Base-by-base conservation (phyloP, 2,329 filamentous ascomycete species). In the Alternaria solani region DNA sequence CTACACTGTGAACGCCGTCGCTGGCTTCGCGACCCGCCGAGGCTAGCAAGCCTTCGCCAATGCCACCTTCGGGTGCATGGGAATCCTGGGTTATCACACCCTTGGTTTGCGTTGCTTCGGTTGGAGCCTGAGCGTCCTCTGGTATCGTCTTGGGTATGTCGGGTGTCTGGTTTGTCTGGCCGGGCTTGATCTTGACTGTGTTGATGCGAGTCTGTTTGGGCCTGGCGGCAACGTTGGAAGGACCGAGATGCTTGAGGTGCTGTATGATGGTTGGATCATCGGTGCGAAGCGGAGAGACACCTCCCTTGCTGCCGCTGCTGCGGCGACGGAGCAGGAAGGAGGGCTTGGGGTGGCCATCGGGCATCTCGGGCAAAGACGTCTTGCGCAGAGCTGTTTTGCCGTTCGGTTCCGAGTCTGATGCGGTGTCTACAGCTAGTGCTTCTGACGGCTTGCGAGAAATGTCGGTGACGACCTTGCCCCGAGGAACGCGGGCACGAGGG, bases 401-500 rank as follows among this genome's bases (percentile, higher is more conserved):
- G 38, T 72, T 64, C 16, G 67, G 55, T 44, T 68, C 69, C 12
- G 61, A 61, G 8, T 66, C 66, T 46, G 59, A 63, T 23, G 74
- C 62, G 20, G 56, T 62, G 18, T 68, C 65, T 7, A 65, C 55
- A 32, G 71, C 61, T 7, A 39, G 60, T 56, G 48, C 74, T 54
- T 78, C 73, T 3, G 69, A 68, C 12, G 63, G 61, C 49, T 68
- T 71, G 43, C 69, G 68, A 26, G 64, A 30, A 6, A 61, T 18
- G 26, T 85, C 83, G 58, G 82, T 80, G 18, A 88, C 75, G 39
- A 88, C 80, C 54, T 82, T 82, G 44, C 81, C 83, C 66, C 86
- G 87, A 20, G 84, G 85, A n/a, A 88, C 85, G 57, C 91, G 87
- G 44, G 88, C 88, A 73, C 92, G 91, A 1, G 94, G 94, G 2